Base-by-base conservation (phyloP, 1,284 basidiomycete genomes). In the Trichosporon faecale region DNA sequence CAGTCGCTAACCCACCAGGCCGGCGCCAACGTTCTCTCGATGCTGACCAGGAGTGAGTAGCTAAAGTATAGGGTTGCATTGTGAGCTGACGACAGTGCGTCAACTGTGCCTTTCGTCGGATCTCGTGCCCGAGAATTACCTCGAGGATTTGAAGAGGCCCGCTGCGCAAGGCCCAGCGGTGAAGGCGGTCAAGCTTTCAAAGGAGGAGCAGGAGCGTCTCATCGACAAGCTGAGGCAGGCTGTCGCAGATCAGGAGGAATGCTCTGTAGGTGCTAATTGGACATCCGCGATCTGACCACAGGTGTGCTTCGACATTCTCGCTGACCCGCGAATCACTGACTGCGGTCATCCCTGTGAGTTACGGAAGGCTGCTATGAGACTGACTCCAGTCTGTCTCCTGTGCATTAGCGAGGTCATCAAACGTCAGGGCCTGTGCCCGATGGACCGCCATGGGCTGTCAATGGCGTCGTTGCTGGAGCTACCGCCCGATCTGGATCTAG, bases 201-300 rank as follows among this genome's bases (percentile, higher is more conserved):
- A 69, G 8, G 82, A 82, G 35, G 76, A 83, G 65, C 75, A 71
- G 40, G 67, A 73, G 5, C 86, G 86, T 25, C 83, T 95, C n/a
- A 89, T 92, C 76, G 82, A 79, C 14, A 81, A 88, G 40, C 87
- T 95, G 27, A 86, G 87, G 12, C 87, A 89, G 73, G 88, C 87
- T 0, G 88, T 94, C 25, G 91, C 92, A 75, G 92, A 94, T 73
- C 90, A 86, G 68, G 91, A 93, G 82, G 93, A 95, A 79, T 95
- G 93, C 64, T 76, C 82, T 0, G 81, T 82, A 55, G 72, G 79
- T 68, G 14, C 5, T 1, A 3, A 3, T 16, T 16, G 1, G n/a
- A 31, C 2, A 40, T 0, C 2, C 1, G 7, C 11, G 0, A 18
- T 16, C 63, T 64, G 35, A 66, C 70, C 76, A 88, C 90, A 79